Evolutionary conservation across 148 eudicot genomes (phyloP).

Genomic region (Vaccinium macrocarpon): DNA sequence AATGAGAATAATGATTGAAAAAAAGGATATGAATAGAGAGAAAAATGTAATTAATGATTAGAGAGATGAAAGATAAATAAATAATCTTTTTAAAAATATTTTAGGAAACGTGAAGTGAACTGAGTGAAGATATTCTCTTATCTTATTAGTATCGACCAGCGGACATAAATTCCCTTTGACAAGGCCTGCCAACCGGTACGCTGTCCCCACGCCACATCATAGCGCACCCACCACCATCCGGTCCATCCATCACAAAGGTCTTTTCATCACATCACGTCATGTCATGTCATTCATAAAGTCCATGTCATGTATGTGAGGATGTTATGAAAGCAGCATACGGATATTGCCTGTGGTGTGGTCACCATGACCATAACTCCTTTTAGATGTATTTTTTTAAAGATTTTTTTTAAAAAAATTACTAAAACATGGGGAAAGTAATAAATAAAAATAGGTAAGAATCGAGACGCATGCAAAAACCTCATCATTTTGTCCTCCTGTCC

Average conservation of each 20-base stretch:
- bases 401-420: neutral
- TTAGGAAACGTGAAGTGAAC: too few species aligned
- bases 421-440: neutral
- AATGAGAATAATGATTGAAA: too few species aligned
- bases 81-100: too few species aligned
- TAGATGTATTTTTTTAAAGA: too few species aligned
- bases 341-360: neutral
- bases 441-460: conserved; percentile 15
- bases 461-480: conserved; percentile 54
- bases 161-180: conserved; percentile 3
- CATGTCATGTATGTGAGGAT: conserved; percentile 21
- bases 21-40: too few species aligned
- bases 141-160: neutral
- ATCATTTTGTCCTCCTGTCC: conserved; percentile 40
- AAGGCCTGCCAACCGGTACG: conserved; percentile 4
- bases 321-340: conserved; percentile 16
- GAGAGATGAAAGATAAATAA: too few species aligned
- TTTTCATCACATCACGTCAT: neutral
- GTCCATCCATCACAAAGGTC: conserved; percentile 1
- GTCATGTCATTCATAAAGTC: conserved; percentile 21
- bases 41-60: too few species aligned
- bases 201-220: conserved; percentile 3
- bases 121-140: too few species aligned
- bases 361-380: neutral
- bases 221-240: conserved; percentile 7